phyloP scores from a whole-genome alignment of 2,329 filamentous ascomycete genomes.

The Fusarium mangiferae region DNA sequence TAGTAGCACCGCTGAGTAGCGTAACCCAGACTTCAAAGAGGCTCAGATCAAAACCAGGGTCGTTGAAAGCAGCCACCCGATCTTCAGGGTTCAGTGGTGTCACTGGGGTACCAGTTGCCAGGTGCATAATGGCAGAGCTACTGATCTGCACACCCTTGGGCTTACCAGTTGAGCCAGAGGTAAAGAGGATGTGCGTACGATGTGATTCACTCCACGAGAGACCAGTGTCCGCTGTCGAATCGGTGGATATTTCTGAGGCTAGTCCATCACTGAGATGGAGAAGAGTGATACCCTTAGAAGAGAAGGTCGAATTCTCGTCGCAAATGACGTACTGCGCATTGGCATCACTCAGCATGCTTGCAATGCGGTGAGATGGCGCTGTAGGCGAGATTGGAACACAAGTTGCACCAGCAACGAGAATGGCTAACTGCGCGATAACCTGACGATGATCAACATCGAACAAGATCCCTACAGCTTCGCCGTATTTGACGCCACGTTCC shows the following conservation, averaged over 20 bases:
- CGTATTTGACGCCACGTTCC: neutral
- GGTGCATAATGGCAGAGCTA: neutral
- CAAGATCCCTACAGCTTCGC: neutral
- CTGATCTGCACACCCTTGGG: neutral
- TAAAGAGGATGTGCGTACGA: neutral
- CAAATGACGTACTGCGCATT: neutral
- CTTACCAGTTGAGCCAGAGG: neutral
- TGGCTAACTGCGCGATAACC: neutral
- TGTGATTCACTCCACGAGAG: neutral
- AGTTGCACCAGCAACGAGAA: neutral
- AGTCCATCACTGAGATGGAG: neutral
- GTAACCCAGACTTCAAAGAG: constrained; percentile 2
- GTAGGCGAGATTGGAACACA: neutral
- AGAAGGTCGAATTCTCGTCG: neutral
- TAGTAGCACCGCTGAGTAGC: neutral
- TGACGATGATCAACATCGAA: neutral
- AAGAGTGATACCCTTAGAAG: neutral
- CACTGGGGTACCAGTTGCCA: neutral
- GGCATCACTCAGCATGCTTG: neutral
- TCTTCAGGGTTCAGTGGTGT: neutral
- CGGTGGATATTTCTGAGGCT: fast-evolving
- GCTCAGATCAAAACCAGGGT: neutral
- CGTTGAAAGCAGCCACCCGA: neutral
- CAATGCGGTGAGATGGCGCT: neutral
- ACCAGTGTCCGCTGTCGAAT: neutral